Evolutionary conservation across 768 basidiomycete genomes (phyloP).

Genomic region (Paxillus involutus): DNA sequence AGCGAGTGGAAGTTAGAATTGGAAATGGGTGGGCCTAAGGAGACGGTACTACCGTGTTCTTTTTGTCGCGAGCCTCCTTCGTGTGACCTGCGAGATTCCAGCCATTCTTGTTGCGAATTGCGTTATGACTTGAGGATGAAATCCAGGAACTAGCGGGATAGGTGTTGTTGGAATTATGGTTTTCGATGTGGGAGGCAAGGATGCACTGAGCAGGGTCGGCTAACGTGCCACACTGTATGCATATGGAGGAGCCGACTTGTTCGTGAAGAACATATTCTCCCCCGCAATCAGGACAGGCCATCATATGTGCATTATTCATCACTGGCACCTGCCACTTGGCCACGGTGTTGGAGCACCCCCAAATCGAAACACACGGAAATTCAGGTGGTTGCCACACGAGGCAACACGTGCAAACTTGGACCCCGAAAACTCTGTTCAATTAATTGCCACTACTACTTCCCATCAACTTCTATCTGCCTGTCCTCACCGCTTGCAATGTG

Average conservation of each 20-base stretch:
- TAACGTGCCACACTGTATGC: constrained; percentile 72
- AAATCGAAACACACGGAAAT: too few relatives aligned
- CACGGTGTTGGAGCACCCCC: too few relatives aligned
- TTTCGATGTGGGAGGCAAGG: constrained; percentile 48
- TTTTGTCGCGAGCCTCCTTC: constrained; percentile 62
- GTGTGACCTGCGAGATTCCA: constrained; percentile 68
- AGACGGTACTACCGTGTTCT: constrained; percentile 52
- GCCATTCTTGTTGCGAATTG: constrained; percentile 47
- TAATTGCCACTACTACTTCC: background rate
- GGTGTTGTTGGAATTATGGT: constrained; percentile 33
- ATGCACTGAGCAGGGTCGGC: constrained; percentile 60
- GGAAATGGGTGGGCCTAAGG: constrained; percentile 6
- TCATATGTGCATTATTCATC: too few relatives aligned
- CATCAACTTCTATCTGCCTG: background rate
- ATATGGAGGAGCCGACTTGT: constrained; percentile 59
- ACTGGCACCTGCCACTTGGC: too few relatives aligned
- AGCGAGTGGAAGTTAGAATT: constrained; percentile 13
- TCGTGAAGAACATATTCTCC: constrained; percentile 54
- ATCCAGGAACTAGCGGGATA: constrained; percentile 28
- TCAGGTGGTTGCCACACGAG: background rate
- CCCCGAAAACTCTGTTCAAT: constrained; percentile 28
- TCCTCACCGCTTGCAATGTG: background rate
- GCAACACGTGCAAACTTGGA: constrained; percentile 9
- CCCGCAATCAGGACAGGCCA: constrained; percentile 55
- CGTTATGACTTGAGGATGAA: constrained; percentile 40